Evolutionary conservation across 129 eudicot genomes (phyloP).

Genomic region (Pulicaria dysenterica): DNA sequence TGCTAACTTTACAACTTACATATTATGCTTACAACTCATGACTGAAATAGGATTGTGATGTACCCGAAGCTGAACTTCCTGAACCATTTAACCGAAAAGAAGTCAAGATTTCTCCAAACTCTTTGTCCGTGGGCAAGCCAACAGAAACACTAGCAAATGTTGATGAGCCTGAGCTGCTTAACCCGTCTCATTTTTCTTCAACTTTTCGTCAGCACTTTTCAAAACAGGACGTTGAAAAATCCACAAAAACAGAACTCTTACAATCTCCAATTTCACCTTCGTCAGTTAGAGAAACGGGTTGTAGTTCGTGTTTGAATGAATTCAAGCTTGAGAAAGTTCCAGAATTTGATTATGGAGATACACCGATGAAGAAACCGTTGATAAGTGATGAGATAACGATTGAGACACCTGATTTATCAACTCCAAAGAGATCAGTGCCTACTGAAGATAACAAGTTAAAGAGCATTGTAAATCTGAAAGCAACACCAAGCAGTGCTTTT

Average conservation of each 20-base stretch:
- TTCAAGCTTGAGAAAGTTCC: conserved; percentile 15
- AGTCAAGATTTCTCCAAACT: conserved; percentile 16
- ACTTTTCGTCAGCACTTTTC: conserved; percentile 50
- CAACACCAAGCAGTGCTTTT: conserved; percentile 33
- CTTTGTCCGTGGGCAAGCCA: conserved; percentile 28
- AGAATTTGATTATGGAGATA: conserved; percentile 31
- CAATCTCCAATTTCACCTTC: conserved; percentile 25
- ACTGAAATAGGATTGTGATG: conserved; percentile 47
- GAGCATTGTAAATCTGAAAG: conserved; percentile 35
- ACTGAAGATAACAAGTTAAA: conserved; percentile 58
- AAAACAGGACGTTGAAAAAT: conserved; percentile 28
- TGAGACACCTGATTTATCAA: conserved; percentile 64
- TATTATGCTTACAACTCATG: conserved; percentile 18
- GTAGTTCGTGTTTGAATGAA: conserved; percentile 30
- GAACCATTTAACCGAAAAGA: conserved; percentile 51
- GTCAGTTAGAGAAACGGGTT: conserved; percentile 28
- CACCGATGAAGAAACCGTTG: conserved; percentile 52
- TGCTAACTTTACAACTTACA: neutral
- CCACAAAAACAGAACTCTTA: conserved; percentile 32
- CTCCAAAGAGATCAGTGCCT: conserved; percentile 69
- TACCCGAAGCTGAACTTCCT: conserved; percentile 79
- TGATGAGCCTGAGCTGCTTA: conserved; percentile 37
- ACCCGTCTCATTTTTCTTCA: conserved; percentile 50
- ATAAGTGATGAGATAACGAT: conserved; percentile 33
- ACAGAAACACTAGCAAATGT: conserved; percentile 11